phyloP scores from a whole-genome alignment of 164 flowering plant genomes.

The Nelumbo lutea region DNA sequence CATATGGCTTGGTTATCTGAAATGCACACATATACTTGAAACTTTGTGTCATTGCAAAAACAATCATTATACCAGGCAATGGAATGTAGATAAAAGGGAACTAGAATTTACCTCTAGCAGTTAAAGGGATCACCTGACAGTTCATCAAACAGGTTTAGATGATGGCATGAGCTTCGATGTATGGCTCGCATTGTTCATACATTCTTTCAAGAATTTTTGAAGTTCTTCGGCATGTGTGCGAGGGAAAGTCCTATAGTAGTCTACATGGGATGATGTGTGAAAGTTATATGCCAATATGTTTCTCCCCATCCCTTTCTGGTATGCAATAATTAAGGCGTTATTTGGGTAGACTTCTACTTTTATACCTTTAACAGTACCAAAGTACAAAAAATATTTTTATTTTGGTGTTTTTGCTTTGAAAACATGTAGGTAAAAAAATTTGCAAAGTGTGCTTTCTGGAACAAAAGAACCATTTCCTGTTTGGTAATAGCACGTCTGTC shows the following conservation, averaged over 20 bases:
- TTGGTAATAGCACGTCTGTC: too few relatives aligned
- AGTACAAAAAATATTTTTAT: too few relatives aligned
- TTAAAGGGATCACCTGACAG: neutral
- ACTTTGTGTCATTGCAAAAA: neutral
- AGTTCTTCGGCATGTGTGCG: conserved; percentile 43
- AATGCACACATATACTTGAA: neutral
- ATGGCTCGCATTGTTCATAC: conserved; percentile 26
- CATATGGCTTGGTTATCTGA: too few relatives aligned
- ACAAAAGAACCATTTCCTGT: too few relatives aligned
- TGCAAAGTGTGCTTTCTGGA: too few relatives aligned
- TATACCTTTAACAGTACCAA: too few relatives aligned
- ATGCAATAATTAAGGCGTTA: conserved; percentile 26
- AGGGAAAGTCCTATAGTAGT: conserved; percentile 84
- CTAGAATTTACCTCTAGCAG: neutral
- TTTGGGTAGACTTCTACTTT: too few relatives aligned
- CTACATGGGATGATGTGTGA: conserved; percentile 83
- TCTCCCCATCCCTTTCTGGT: conserved; percentile 55
- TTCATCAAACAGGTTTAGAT: neutral
- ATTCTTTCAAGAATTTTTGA: conserved; percentile 48
- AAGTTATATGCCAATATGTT: conserved; percentile 55
- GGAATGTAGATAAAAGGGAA: neutral
- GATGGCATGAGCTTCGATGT: conserved; percentile 2
- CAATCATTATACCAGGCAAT: neutral
- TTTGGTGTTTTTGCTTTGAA: too few relatives aligned
- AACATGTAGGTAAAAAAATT: too few relatives aligned